phyloP scores from a whole-genome alignment of 805 yeast species.

The Candida yuanshanica region DNA sequence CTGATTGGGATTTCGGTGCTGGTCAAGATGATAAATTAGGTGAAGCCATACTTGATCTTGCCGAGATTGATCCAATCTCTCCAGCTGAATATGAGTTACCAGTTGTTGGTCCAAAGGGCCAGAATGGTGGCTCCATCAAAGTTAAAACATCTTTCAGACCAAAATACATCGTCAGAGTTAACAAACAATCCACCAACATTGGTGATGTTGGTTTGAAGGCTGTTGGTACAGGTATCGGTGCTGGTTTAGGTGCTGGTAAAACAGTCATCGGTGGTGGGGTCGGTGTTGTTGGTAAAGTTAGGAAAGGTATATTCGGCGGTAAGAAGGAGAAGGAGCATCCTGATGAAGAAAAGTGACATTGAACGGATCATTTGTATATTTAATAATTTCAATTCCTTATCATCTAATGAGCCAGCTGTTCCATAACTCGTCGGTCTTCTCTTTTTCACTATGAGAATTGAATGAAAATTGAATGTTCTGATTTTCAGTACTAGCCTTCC shows the following conservation, averaged over 20 bases:
- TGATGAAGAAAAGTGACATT: neutral
- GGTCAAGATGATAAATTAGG: conserved; percentile 83
- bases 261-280: conserved; percentile 39
- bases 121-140: conserved; percentile 53
- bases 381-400: too few relatives aligned
- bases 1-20: conserved; percentile 93
- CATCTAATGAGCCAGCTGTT: too few relatives aligned
- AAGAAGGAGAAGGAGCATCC: conserved; percentile 14
- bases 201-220: conserved; percentile 47
- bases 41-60: conserved; percentile 48
- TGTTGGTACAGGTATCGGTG: conserved; percentile 42
- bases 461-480: too few relatives aligned
- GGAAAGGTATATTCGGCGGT: conserved; percentile 35
- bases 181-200: conserved; percentile 33
- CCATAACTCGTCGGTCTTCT: too few relatives aligned
- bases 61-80: conserved; percentile 54
- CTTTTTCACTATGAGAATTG: too few relatives aligned
- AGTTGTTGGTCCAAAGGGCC: conserved; percentile 36
- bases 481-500: too few relatives aligned
- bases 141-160: conserved; percentile 64
- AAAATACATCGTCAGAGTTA: conserved; percentile 49
- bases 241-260: conserved; percentile 39
- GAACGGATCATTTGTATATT: neutral
- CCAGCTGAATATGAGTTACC: conserved; percentile 47
- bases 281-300: conserved; percentile 37